Conservation (phyloP, 2,329 filamentous ascomycete species). For the Bretziella fagacearum region DNA sequence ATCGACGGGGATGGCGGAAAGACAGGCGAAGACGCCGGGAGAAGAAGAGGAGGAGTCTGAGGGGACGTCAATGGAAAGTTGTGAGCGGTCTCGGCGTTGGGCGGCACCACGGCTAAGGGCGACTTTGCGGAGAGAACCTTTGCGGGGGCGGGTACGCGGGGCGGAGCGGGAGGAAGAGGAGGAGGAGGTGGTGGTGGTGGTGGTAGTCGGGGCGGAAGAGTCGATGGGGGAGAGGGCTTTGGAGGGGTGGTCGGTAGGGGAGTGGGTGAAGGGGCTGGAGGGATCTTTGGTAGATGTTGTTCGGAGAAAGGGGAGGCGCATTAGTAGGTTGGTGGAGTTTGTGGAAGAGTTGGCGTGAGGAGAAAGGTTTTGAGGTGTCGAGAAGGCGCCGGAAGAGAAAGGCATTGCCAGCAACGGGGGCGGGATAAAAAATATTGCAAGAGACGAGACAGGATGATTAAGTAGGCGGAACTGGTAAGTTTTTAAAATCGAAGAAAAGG, state of each 20-base stretch:
- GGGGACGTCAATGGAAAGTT: too few relatives aligned
- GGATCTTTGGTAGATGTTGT: background rate
- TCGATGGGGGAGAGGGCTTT: background rate
- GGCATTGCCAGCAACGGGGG: too few relatives aligned
- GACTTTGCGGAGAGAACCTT: slow-evolving; percentile 74
- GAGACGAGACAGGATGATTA: too few relatives aligned
- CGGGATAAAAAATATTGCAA: too few relatives aligned
- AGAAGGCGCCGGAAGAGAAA: too few relatives aligned
- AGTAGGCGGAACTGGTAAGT: too few relatives aligned
- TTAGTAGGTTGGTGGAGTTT: background rate
- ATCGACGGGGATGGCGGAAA: background rate
- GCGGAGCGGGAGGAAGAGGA: slow-evolving; percentile 2
- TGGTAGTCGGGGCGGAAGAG: background rate
- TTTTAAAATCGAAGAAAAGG: too few relatives aligned
- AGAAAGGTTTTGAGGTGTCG: background rate
- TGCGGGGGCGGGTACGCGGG: slow-evolving; percentile 28
- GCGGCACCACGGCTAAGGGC: slow-evolving; percentile 62
- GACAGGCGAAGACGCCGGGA: too few relatives aligned
- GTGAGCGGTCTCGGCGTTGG: too few relatives aligned
- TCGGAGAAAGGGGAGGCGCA: slow-evolving; percentile 7
- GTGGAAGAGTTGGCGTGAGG: background rate
- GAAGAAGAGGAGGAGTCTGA: too few relatives aligned
- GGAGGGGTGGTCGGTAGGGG: slow-evolving; percentile 1
- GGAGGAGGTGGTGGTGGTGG: background rate
- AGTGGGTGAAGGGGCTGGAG: background rate